Base-by-base conservation (phyloP, 805 yeast species). In the Wickerhamomyces xylosicus region DNA sequence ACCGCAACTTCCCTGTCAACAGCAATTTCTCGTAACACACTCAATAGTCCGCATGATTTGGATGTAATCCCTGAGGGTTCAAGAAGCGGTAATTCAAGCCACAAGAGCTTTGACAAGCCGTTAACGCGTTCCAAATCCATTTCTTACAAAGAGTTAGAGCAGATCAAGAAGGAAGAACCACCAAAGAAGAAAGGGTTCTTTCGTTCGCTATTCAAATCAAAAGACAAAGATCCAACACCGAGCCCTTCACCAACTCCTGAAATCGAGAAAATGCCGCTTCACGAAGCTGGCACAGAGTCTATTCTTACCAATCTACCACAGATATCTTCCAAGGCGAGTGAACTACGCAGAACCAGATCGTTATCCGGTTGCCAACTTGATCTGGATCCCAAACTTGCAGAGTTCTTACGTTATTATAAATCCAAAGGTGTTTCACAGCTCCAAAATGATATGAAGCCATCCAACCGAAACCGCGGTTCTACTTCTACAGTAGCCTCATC, bases 351-450 rank as follows among this genome's bases (percentile, higher is more conserved):
- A 19, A 16, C 33, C 22, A 25, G 27, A 3, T 6, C 37, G 5
- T 31, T 17, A 7, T 28, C 53, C 45, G 14, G 33, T 41, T 2
- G 32, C 48, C 2, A 13, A 32, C 11, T 42, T 13, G 29, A 42
- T n/a, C 57, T 64, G 15, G 78, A 74, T 45, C 69, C 71, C 2
- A 63, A 68, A 44, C 49, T 74, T 20, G 63, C 67, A 31, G 67
- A 66, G 37, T 74, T 73, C 47, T 48, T 74, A 29, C 55, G 60
- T 34, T 64, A 57, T 42, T 67, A 66, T 43, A 56, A 50, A 41
- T 45, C 50, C 5, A 52, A 52, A 18, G 58, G 58, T 2, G 31
- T 47, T 6, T 42, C 47, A 29, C 48, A 45, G 33, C 29, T 53
- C 3, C 54, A 50, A 35, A 47, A 35, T 34, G 52, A 47, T 33